Percentiles rank a stretch among this genome's conserved stretches.
These are phyloP conservation scores for Trichocomaceae sp. DNA, from an alignment of 2,329 filamentous ascomycete species.

Conservation along the genomic window DNA sequence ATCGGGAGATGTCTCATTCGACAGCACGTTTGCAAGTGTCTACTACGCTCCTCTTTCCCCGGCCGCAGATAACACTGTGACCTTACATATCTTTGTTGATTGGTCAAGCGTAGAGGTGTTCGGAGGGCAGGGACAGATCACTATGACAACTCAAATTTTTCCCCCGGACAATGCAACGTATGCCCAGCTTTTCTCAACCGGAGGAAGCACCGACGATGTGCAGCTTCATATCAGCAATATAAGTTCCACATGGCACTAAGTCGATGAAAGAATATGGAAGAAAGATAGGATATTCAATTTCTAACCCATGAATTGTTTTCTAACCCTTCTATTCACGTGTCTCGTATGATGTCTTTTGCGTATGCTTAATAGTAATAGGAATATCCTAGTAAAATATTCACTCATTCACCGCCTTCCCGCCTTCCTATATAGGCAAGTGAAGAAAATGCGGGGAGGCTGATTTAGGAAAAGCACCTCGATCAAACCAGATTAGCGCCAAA, in stretches of 20 bases:
- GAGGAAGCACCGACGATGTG: constrained; percentile 15
- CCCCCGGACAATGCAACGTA: constrained; percentile 17
- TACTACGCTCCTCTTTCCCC: constrained; percentile 19
- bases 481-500: too few species aligned
- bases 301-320: too few species aligned
- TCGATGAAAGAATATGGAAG: too few species aligned
- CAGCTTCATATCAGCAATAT: constrained; percentile 8
- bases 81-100: constrained; percentile 22
- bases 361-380: too few species aligned
- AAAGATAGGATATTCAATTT: too few species aligned
- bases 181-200: constrained; percentile 15
- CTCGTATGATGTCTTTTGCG: too few species aligned
- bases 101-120: constrained; percentile 27
- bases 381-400: too few species aligned
- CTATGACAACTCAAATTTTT: constrained; percentile 26
- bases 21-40: constrained; percentile 19
- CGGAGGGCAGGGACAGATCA: constrained; percentile 21
- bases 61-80: constrained; percentile 16
- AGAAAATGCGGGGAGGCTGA: too few species aligned
- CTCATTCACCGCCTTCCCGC: too few species aligned
- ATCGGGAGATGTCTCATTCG: constrained; percentile 20
- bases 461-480: too few species aligned
- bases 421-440: too few species aligned
- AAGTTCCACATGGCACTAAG: constrained; percentile 10
- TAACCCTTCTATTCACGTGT: too few species aligned